phyloP scores from a whole-genome alignment of 192 early-diverging fungal genomes.

The Backusella circina region DNA sequence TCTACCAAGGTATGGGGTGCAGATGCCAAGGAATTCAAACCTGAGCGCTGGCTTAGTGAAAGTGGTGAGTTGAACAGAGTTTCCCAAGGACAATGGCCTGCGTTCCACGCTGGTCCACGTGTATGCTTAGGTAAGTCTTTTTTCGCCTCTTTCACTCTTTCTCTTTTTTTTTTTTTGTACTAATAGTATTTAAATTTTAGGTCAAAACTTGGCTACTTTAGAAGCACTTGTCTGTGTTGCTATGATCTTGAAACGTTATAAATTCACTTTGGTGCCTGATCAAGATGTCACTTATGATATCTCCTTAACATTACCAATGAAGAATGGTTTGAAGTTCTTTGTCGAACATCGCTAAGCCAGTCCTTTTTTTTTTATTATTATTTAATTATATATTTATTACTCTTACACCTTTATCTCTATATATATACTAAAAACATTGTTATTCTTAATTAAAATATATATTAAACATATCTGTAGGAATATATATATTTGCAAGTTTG shows the following conservation, averaged over 20 bases:
- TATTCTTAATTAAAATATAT: not conserved
- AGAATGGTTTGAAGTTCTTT: constrained; percentile 22
- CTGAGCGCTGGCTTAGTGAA: constrained; percentile 60
- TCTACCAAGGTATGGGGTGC: constrained; percentile 55
- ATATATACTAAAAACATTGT: not conserved
- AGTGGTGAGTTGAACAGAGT: constrained; percentile 29
- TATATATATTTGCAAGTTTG: not conserved
- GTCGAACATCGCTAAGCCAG: constrained; percentile 17
- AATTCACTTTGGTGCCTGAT: constrained; percentile 32
- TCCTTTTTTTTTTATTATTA: not conserved
- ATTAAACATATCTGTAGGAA: not conserved
- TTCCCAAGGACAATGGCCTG: constrained; percentile 46
- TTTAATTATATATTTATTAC: not conserved
- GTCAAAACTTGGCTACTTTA: constrained; percentile 43
- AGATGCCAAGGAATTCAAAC: constrained; percentile 59
- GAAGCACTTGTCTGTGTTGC: constrained; percentile 40
- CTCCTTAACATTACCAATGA: constrained; percentile 29
- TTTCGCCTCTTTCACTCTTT: not conserved
- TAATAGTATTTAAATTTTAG: not conserved
- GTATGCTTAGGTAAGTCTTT: constrained; percentile 14
- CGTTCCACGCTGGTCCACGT: constrained; percentile 56
- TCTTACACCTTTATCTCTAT: not conserved
- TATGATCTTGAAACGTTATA: constrained; percentile 35
- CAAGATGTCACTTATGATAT: constrained; percentile 29
- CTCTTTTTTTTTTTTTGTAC: not conserved